phyloP scores from a whole-genome alignment of 805 yeast species.

The Candida ipomoeae region DNA sequence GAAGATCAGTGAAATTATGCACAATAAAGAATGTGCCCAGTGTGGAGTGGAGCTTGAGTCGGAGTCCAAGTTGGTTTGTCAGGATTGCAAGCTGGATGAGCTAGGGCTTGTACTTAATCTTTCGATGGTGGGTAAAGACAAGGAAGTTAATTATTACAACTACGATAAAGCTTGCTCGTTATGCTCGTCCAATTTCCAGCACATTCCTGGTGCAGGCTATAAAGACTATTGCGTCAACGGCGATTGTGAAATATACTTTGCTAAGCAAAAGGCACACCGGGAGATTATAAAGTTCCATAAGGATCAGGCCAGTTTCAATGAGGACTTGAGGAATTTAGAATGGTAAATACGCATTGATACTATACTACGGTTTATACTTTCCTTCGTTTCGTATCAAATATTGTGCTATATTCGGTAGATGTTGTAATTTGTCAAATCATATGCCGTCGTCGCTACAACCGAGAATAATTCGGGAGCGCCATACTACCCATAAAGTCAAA shows the following conservation, averaged over 20 bases:
- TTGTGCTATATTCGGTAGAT: neutral
- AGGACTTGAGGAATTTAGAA: neutral
- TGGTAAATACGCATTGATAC: neutral
- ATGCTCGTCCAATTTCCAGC: constrained; percentile 22
- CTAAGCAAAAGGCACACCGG: constrained; percentile 40
- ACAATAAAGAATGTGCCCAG: constrained; percentile 10
- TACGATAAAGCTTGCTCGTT: constrained; percentile 17
- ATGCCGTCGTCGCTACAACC: constrained; percentile 14
- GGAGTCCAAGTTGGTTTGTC: constrained; percentile 17
- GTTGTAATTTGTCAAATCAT: neutral
- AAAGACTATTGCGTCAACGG: constrained; percentile 47
- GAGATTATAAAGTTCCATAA: constrained; percentile 1
- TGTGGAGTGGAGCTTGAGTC: constrained; percentile 12
- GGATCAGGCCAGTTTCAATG: neutral
- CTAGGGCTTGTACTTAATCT: constrained; percentile 31
- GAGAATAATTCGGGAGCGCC: constrained; percentile 2
- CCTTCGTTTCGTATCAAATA: too few relatives aligned
- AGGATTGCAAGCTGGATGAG: constrained; percentile 26
- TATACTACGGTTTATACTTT: neutral
- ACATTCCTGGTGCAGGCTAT: constrained; percentile 7
- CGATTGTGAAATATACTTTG: constrained; percentile 62
- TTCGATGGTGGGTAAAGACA: constrained; percentile 17
- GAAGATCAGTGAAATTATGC: constrained; percentile 9
- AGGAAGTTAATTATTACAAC: constrained; percentile 12
- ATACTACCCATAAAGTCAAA: neutral